Percentiles rank a stretch among this genome's conserved stretches.
Evolutionary conservation across 306 rosid genomes (phyloP).

Genomic region (Quillaja saponaria): DNA sequence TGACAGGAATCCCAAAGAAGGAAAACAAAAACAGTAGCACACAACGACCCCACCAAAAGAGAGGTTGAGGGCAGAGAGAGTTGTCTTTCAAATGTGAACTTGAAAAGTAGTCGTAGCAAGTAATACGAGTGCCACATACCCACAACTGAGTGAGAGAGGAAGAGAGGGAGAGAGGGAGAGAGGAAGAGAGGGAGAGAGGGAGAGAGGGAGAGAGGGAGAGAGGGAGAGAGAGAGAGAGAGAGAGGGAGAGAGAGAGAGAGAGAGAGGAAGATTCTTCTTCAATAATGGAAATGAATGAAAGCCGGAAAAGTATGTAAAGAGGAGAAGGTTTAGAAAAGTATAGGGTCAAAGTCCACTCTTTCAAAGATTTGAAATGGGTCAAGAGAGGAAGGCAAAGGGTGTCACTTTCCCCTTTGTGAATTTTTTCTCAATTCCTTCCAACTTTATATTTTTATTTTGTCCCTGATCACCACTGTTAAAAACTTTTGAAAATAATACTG

Average conservation of each 20-base stretch:
- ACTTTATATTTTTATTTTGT: no score
- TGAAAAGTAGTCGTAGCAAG: constrained; percentile 46
- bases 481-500: no score
- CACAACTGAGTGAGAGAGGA: no score
- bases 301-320: not conserved
- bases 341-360: constrained; percentile 66
- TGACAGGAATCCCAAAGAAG: not conserved
- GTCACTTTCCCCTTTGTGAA: constrained; percentile 28
- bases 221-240: no score
- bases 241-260: not conserved
- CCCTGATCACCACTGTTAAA: no score
- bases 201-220: no score
- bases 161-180: no score
- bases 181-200: no score
- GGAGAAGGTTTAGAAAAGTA: constrained; percentile 57
- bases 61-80: not conserved
- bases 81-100: constrained; percentile 31
- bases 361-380: constrained; percentile 52
- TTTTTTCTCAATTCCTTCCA: not conserved
- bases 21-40: not conserved
- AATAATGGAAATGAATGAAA: not conserved
- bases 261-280: constrained; percentile 17
- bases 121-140: not conserved
- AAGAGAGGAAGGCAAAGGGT: constrained; percentile 54
- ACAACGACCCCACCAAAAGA: constrained; percentile 28